Evolutionary conservation across 305 asterid species (phyloP).

Genomic region (Galium porrigens): DNA sequence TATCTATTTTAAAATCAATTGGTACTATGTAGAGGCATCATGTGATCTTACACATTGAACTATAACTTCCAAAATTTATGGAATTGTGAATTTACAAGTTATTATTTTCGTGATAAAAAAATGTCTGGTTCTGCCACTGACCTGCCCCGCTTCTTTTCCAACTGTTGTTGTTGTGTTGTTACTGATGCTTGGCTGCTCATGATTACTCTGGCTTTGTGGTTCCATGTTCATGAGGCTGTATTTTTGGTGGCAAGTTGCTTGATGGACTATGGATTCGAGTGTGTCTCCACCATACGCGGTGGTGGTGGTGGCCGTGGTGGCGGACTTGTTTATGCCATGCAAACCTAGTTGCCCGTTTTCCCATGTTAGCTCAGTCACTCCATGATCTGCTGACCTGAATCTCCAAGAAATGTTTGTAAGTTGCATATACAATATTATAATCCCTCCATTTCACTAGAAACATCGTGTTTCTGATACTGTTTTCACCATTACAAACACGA

Average conservation of each 20-base stretch:
- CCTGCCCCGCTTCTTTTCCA: slow-evolving; percentile 9
- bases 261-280: slow-evolving; percentile 49
- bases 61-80: neutral
- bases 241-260: slow-evolving; percentile 22
- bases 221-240: slow-evolving; percentile 6
- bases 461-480: neutral
- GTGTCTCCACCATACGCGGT: slow-evolving; percentile 24
- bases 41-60: no score
- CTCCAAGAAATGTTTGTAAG: neutral
- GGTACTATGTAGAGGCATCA: no score
- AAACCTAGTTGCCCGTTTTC: slow-evolving; percentile 43
- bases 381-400: slow-evolving; percentile 31
- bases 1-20: neutral
- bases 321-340: slow-evolving; percentile 23
- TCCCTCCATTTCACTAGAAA: neutral
- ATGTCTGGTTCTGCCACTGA: neutral
- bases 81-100: neutral
- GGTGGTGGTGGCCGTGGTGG: neutral
- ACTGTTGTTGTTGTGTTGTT: slow-evolving; percentile 10
- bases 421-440: neutral
- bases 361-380: slow-evolving; percentile 45
- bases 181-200: slow-evolving; percentile 3
- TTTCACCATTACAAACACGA: neutral
- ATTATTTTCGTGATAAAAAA: no score
- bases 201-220: slow-evolving; percentile 5